Base-by-base conservation (phyloP, 2,329 filamentous ascomycete genomes). In the Sclerotinia minor region DNA sequence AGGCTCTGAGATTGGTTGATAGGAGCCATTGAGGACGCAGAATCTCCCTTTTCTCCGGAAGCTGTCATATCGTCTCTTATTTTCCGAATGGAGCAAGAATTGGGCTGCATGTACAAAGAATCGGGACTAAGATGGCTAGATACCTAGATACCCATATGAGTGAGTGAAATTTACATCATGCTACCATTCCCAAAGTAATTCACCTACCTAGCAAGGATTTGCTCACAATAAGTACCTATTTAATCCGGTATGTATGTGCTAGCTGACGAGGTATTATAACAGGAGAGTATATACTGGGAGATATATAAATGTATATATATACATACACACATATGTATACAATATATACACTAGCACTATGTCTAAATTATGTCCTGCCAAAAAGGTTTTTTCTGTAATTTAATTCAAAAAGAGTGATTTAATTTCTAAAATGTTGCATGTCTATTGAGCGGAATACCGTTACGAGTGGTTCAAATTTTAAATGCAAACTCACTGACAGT, bases 11-110 rank as follows among this genome's bases (percentile, higher is more conserved):
- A 19, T 47, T 58, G 64, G 32, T 17, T 49, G 44, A 32, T 26
- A 21, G 64, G 24, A 41, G 32, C 45, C 52, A 60, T 64, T 17
- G 35, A 60, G 15, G 44, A 35, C 24, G 54, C 21, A 32, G 52
- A 21, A n/a, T 55, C 32, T 32, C 52, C 26, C n/a, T 67, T 60
- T 63, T n/a, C 21, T 44, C 26, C 54, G 17, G 67, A 55, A 66
- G 63, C 29, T 29, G 67, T 65, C 73, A 76, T 76, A 24, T 75
- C 72, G 67, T 72, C 66, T 66, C 71, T 74, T 59, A 75, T 59
- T 67, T 73, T 75, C 38, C 69, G 67, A 63, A 73, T 63, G 24
- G 71, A 26, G 35, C 73, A 74, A 38, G 68, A 68, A 52, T 72
- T 75, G 52, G 71, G 74, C 64, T 74, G 73, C 73, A 75, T 74